Conservation (phyloP, 2,329 filamentous ascomycete species). For the Colletotrichum karsti region DNA sequence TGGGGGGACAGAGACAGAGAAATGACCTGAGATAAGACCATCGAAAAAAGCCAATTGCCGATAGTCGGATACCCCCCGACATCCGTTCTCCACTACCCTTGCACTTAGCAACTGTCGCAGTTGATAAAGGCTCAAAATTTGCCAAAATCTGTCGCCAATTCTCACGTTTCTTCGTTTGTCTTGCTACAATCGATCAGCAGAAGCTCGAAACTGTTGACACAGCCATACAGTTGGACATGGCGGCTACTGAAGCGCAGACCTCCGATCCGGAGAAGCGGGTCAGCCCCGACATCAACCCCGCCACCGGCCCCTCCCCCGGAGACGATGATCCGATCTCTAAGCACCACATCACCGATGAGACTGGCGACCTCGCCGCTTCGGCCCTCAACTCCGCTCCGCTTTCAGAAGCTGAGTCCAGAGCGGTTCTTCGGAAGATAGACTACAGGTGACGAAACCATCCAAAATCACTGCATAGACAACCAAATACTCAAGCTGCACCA, state of each 20-base stretch:
- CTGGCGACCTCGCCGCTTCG: conserved; percentile 17
- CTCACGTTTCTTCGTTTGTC: neutral
- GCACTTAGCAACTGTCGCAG: neutral
- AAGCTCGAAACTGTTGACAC: neutral
- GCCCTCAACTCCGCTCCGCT: conserved; percentile 7
- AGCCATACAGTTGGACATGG: neutral
- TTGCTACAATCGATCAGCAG: neutral
- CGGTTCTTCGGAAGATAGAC: conserved; percentile 9
- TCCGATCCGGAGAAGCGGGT: conserved; percentile 24
- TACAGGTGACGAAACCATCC: neutral
- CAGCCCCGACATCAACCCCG: neutral
- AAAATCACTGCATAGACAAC: no score
- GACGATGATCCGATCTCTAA: conserved; percentile 14
- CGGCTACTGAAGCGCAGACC: neutral
- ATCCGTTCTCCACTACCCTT: neutral
- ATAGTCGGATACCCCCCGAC: conserved; percentile 19
- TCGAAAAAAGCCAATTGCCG: conserved; percentile 5
- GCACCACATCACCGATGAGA: conserved; percentile 22
- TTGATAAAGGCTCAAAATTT: conserved; percentile 7
- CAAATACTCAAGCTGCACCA: neutral
- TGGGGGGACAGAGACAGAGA: neutral
- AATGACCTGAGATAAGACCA: conserved; percentile 20
- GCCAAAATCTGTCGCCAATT: neutral
- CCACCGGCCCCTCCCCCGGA: neutral
- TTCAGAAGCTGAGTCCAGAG: conserved; percentile 4